Percentiles rank a stretch among this genome's conserved stretches.
phyloP scores from a whole-genome alignment of 2,329 filamentous ascomycete species.

The Teratosphaeria pseudoeucalypti region DNA sequence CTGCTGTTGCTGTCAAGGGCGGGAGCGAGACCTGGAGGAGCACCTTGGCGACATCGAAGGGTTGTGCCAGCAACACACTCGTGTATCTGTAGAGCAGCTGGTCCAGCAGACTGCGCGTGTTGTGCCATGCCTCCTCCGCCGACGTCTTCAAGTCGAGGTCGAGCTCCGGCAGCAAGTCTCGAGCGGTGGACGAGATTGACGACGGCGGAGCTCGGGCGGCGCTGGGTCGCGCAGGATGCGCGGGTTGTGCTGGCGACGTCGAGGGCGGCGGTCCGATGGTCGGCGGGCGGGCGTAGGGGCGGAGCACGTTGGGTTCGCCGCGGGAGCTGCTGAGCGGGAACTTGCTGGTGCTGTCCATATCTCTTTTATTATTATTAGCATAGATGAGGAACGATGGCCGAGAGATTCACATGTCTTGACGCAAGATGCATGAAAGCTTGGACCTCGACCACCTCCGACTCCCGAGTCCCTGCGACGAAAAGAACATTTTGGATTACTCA shows the following conservation, averaged over 20 bases:
- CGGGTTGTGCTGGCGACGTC: constrained; percentile 22
- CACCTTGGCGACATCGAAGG: constrained; percentile 94
- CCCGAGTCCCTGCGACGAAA: neutral
- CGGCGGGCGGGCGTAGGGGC: constrained; percentile 52
- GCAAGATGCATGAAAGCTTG: neutral
- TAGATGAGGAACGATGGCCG: neutral
- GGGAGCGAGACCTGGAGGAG: constrained; percentile 66
- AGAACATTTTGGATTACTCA: neutral
- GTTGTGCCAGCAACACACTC: constrained; percentile 79
- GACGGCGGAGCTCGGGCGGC: constrained; percentile 19
- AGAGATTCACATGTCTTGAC: neutral
- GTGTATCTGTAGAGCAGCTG: constrained; percentile 87
- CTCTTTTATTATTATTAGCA: neutral
- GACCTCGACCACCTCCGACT: neutral
- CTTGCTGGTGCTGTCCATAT: constrained; percentile 10
- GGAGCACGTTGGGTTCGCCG: constrained; percentile 50
- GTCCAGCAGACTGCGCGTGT: constrained; percentile 64
- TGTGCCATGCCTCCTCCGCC: constrained; percentile 24
- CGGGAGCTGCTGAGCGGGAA: constrained; percentile 33
- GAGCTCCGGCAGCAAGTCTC: constrained; percentile 78
- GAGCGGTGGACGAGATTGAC: constrained; percentile 53
- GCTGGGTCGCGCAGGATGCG: constrained; percentile 37
- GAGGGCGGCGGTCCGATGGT: constrained; percentile 51
- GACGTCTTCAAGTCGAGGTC: constrained; percentile 55
- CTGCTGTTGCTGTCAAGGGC: constrained; percentile 1